Evolutionary conservation across 768 basidiomycete species (phyloP), one percentile per base, ranked within the genome.

Genomic region (Leccinum sublutescens): DNA sequence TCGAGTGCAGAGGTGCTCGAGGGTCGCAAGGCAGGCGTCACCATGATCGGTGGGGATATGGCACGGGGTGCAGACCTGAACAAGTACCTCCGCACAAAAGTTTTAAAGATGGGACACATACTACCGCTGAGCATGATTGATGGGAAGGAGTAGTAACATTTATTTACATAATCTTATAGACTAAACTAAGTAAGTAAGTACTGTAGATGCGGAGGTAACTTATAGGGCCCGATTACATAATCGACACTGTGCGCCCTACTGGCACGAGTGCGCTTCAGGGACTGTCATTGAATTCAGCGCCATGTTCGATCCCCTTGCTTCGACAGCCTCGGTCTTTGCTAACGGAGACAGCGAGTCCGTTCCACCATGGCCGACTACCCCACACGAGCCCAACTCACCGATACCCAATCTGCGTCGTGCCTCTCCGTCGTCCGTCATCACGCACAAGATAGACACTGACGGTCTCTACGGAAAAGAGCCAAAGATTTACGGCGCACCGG

Each of bases 41-140:
- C 91, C 45, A 80, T 94, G 74, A 87, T 95, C 45, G 93, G 93
- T 5, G 89, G 86, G 10, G 84, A 87, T 15, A 82, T 82, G 29
- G 89, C 88, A 9, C 77, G 86, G 56, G 92, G 94, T 1, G 84
- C 85, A 57, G 97, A 99, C 68, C 74, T 99, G 66, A 94, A 98
- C 68, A 93, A 89, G 76, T 99, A 99, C 72, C 75, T 99, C 67
- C 84, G 91, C 71, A 98, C 97, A 40, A 99, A 99, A 74, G 87
- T 98, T n/a, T 76, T 93, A 70, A 82, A 89, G 60, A 99, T 99
- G 97, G 97, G 97, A 12, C 97, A 99, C 71, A 87, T 96, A 78
- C 77, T 97, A 27, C 85, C 88, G 33, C 69, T 89, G 55, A 55
- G 40, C 54, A 61, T 69, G 61, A 54, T 65, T 2, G 69, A 70